Base-by-base conservation (phyloP, 306 rosid genomes). In the Chamaecrista fasciculata region DNA sequence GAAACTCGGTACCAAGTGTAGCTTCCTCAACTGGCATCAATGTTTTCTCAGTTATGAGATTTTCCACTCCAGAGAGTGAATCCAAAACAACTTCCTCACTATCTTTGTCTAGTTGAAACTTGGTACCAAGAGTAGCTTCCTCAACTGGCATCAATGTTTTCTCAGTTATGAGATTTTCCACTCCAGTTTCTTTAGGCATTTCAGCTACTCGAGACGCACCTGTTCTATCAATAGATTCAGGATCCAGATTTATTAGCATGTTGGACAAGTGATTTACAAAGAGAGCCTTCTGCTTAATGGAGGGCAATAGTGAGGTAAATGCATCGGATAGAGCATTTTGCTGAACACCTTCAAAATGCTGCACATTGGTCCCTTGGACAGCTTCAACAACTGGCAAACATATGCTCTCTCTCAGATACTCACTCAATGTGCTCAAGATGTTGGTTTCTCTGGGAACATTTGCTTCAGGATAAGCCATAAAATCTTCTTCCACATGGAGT, bases 311-410 rank as follows among this genome's bases (percentile, higher is more conserved):
- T 10, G 55, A 50, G 51, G 49, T 36, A 29, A n/a, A 59, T 36
- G 67, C 14, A 66, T 51, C 37, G 2, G 16, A 25, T 11, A 64
- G 59, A 16, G 26, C 23, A 40, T 3, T 55, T 60, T 60, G 16
- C 33, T 11, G 51, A 44, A 8, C 66, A 42, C 33, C 59, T 42
- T 73, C 28, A 18, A 63, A 36, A 29, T 74, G 69, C 73, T 36
- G 50, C 33, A 67, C 39, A 16, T 60, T 70, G 62, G 77, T 44
- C 56, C 64, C 75, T 48, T 71, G 71, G 62, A 74, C 70, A 46
- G 74, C 74, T 73, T 73, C 77, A 78, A 60, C 68, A 33, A 71
- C 77, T 1, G 70, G 79, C 11, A 71, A 61, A 50, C 81, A 75
- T 14, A 70, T 26, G 72, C 42, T 74, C 1, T 78, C 58, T 36